phyloP scores from a whole-genome alignment of 1,284 basidiomycete species.

The Ganoderma meredithae region DNA sequence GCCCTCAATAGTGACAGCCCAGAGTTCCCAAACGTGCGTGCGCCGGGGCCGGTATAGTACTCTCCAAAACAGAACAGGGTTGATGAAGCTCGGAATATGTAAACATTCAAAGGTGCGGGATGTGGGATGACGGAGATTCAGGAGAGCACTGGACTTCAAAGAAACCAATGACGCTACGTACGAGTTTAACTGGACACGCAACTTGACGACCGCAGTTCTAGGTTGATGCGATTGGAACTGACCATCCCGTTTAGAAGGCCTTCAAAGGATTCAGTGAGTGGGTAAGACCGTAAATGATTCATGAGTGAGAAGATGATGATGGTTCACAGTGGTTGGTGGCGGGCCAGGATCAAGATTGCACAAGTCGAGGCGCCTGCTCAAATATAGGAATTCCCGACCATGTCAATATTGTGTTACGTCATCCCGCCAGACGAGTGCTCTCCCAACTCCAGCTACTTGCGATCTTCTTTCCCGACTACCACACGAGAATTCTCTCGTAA shows the following conservation, averaged over 20 bases:
- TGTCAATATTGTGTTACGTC: neutral
- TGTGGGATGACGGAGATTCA: neutral
- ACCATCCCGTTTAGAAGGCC: neutral
- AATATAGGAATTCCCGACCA: neutral
- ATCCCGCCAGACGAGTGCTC: neutral
- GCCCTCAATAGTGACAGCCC: neutral
- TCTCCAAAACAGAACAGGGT: neutral
- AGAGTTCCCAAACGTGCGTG: neutral
- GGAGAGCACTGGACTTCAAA: neutral
- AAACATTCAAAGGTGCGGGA: neutral
- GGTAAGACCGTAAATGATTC: neutral
- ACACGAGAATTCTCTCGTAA: neutral
- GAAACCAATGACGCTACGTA: neutral
- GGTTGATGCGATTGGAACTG: neutral
- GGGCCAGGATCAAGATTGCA: too few species aligned
- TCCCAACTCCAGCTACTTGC: too few species aligned
- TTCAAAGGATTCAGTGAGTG: neutral
- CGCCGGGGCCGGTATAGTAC: neutral
- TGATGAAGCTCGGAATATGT: neutral
- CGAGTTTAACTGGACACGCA: neutral
- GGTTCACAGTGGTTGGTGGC: too few species aligned
- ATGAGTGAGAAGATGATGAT: neutral
- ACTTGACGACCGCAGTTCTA: neutral
- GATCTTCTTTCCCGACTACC: neutral
- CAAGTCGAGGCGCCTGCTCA: neutral